Evolutionary conservation across 495 filamentous ascomycete species (phyloP).

Genomic region (Chaetomium fimeti): DNA sequence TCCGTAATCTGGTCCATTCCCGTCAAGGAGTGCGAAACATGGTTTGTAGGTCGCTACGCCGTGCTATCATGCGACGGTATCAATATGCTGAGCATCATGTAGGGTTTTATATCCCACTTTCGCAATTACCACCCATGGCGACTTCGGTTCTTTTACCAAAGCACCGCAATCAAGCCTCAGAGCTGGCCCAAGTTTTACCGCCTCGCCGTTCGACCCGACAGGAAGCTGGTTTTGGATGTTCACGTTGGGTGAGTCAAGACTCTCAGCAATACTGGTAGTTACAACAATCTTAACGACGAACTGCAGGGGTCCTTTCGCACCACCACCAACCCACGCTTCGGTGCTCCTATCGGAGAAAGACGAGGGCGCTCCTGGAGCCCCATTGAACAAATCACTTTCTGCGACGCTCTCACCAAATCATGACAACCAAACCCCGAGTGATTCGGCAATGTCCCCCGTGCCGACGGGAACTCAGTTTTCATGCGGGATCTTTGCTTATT

Average conservation of each 20-base stretch:
- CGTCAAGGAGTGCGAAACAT: constrained; percentile 36
- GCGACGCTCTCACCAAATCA: too few relatives aligned
- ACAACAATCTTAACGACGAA: too few relatives aligned
- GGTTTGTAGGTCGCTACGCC: constrained; percentile 35
- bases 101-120: constrained; percentile 37
- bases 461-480: neutral
- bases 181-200: constrained; percentile 37
- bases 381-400: too few relatives aligned
- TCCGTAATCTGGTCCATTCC: constrained; percentile 26
- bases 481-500: constrained; percentile 1
- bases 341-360: too few relatives aligned
- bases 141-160: constrained; percentile 28
- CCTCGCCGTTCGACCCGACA: constrained; percentile 19
- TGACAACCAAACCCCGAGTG: too few relatives aligned
- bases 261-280: neutral
- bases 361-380: too few relatives aligned
- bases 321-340: too few relatives aligned
- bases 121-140: constrained; percentile 38
- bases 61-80: neutral
- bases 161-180: constrained; percentile 22
- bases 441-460: neutral
- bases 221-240: constrained; percentile 16
- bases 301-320: too few relatives aligned
- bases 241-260: constrained; percentile 6
- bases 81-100: constrained; percentile 19